Evolutionary conservation across 768 basidiomycete genomes (phyloP), one percentile per base, ranked within the genome.

Genomic region (Calocybe cyanea): DNA sequence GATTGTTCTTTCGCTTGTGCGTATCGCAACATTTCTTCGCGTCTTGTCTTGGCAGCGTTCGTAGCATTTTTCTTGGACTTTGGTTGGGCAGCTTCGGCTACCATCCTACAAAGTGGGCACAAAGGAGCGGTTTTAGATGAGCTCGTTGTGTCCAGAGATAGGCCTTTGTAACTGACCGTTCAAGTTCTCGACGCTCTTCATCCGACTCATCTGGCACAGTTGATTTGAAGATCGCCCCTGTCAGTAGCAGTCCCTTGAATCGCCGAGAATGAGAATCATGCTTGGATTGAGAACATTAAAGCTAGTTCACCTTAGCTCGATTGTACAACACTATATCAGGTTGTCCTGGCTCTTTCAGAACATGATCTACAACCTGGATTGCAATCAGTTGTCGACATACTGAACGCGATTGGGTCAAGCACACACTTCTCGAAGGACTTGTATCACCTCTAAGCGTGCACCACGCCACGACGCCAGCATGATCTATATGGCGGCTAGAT

Each of bases 391-490:
- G 34, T 36, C 23, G 6, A 40, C 45, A 49, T 41, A 23, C 31
- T 31, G 9, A 20, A 37, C 18, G 41, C 43, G 21, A 35, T 36
- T 35, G 14, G n/a, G n/a, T 35, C 7, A 35, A 35, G 15, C 20
- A 31, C 58, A 14, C 47, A 70, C 64, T 72, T 90, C 84, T 41
- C 92, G 78, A 38, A 95, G 72, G 11, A 97, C 92, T 57, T 92
- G 87, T 17, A 87, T 78, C 33, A 98, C 92, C 68, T 99, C 96
- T 60, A 97, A 81, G 42, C 94, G 82, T 2, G 94, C 95, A 11
- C 95, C 96, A 47, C 93, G 83, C 96, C 96, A 99, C 19, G 95
- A 95, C 5, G 94, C 95, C 21, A 98, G 81, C 69, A 98, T 78
- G 60, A 96, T 92, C 84, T 89, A 50, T 4, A 28, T 11, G 11